These are phyloP conservation scores for Porpolomopsis calyptriformis DNA, from an alignment of 768 basidiomycete species.

Conservation along the genomic window DNA sequence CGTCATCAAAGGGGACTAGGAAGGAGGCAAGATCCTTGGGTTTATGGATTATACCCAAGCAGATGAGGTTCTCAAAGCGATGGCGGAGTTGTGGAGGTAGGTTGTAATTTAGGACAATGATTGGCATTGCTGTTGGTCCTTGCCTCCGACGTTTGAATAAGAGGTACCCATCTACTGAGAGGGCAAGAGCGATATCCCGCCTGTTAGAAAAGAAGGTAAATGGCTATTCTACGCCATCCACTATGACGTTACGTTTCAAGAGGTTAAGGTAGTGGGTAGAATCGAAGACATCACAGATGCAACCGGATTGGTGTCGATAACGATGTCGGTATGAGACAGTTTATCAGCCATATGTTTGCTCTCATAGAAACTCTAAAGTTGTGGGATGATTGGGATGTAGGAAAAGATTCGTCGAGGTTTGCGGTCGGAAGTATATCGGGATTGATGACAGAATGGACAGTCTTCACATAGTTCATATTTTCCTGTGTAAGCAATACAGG, in stretches of 20 bases:
- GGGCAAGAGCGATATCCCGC: constrained; percentile 32
- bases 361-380: constrained; percentile 15
- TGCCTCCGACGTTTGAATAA: constrained; percentile 24
- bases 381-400: constrained; percentile 23
- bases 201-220: constrained; percentile 27
- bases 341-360: constrained; percentile 5
- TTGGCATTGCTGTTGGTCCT: constrained; percentile 27
- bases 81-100: constrained; percentile 24
- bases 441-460: constrained; percentile 16
- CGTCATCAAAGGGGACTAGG: constrained; percentile 28
- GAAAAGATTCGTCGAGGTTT: constrained; percentile 14
- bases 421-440: not conserved
- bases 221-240: constrained; percentile 16
- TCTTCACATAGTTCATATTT: constrained; percentile 7
- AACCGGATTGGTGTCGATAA: constrained; percentile 9
- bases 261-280: constrained; percentile 21
- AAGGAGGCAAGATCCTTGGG: constrained; percentile 36
- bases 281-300: constrained; percentile 29
- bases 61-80: constrained; percentile 26
- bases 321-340: constrained; percentile 11
- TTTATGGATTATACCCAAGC: constrained; percentile 33
- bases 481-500: constrained; percentile 23
- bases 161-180: constrained; percentile 35
- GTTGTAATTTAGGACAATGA: constrained; percentile 30
- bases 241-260: constrained; percentile 12